A percentile compares a stretch with the other conserved stretches of the same genome.
phyloP scores from a whole-genome alignment of 495 filamentous ascomycete species.

The Copromyces sp. region DNA sequence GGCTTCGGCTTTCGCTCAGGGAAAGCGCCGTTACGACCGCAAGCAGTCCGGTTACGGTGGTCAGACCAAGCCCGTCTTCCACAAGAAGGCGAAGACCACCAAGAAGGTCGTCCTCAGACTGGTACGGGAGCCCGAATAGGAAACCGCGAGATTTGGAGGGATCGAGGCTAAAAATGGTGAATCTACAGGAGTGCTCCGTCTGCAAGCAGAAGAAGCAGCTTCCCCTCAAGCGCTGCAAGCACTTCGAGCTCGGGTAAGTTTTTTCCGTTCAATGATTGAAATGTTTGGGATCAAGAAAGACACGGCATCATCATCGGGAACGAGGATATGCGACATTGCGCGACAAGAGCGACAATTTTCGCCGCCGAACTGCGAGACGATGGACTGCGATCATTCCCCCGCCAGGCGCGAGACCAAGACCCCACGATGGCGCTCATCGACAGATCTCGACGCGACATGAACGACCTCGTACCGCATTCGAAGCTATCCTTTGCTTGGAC shows the following conservation, averaged over 20 bases:
- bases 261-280: neutral
- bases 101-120: conserved; percentile 99
- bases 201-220: conserved; percentile 99
- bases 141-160: neutral
- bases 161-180: conserved; percentile 31
- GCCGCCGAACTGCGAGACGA: neutral
- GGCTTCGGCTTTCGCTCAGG: conserved; percentile 91
- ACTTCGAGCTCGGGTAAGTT: conserved; percentile 97
- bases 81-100: conserved; percentile 99
- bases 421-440: neutral
- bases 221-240: conserved; percentile 97
- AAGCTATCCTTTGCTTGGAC: neutral
- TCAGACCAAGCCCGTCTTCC: conserved; percentile 99
- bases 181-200: conserved; percentile 82
- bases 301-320: neutral
- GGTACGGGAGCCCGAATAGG: conserved; percentile 14
- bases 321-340: neutral
- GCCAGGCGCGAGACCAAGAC: neutral
- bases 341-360: neutral
- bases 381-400: neutral
- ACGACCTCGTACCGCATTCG: neutral
- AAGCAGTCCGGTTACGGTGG: conserved; percentile 99
- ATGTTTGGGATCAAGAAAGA: neutral
- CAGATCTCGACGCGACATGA: neutral
- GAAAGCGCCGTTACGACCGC: conserved; percentile 99